Base-by-base conservation (phyloP, 2,329 filamentous ascomycete species). In the Monosporascus sp. region DNA sequence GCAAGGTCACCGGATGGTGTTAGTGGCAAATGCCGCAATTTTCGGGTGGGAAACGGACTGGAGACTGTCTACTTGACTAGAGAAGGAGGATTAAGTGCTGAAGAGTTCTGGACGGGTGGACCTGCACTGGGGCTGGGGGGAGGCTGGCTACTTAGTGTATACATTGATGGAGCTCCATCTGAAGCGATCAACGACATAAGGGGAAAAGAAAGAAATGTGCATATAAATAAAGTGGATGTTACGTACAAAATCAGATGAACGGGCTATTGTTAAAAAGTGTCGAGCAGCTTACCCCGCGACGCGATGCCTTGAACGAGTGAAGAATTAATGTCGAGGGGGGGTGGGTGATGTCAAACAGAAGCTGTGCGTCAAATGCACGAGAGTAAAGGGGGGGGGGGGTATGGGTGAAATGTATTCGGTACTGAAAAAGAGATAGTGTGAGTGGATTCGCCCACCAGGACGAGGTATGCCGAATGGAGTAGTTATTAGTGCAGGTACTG, bases 11-110 rank as follows among this genome's bases (percentile, higher is more conserved):
- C 61, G 59, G 63, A 63, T 55, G 61, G 61, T 62, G 54, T 63
- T 65, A 65, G 63, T 65, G 63, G 63, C 63, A 52, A 65, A 63
- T 64, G 63, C 62, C 63, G 64, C 63, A 56, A 52, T 56, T 54
- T 60, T 46, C 6, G 24, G 53, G 61, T 52, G 56, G 51, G 55
- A 48, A 53, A 60, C 60, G 61, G 63, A 65, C 63, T 65, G 59
- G 60, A 58, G 56, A 62, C 60, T 63, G 64, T 58, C 50, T 54
- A 60, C 27, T 5, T 59, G 43, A 17, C 16, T 16, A 46, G 11
- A 44, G 5, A 6, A 44, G n/a, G 41, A 20, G 14, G 7, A n/a
- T 17, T 46, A 5, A 7, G 43, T 31, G 22, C 24, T 46, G 24
- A 46, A 26, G 4, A 22, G 47, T 43, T 46, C 27, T 16, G 36